Evolutionary conservation across 495 filamentous ascomycete genomes (phyloP).

Genomic region (Corynascus novoguineensis): DNA sequence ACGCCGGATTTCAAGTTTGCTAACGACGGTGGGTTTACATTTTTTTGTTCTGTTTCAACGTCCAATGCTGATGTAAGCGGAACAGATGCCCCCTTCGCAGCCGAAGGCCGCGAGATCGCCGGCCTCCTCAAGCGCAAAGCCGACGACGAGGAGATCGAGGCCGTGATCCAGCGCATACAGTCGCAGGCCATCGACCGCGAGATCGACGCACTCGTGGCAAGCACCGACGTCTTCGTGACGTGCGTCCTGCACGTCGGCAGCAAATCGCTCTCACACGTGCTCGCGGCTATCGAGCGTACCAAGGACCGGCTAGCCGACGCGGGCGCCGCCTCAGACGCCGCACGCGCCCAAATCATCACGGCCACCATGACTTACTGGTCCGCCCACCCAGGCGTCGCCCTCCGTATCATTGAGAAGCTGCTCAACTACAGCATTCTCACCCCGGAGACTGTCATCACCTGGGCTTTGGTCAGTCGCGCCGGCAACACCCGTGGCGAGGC

Average conservation of each 20-base stretch:
- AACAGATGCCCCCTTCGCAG: constrained; percentile 70
- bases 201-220: constrained; percentile 70
- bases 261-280: constrained; percentile 91
- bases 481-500: constrained; percentile 52
- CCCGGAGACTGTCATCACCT: constrained; percentile 76
- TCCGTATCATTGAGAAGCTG: constrained; percentile 92
- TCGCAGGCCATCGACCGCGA: constrained; percentile 60
- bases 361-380: constrained; percentile 91
- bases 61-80: background rate
- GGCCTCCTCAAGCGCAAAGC: constrained; percentile 77
- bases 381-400: constrained; percentile 85
- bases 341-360: constrained; percentile 79
- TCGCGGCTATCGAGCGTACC: constrained; percentile 92
- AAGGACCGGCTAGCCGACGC: constrained; percentile 83
- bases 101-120: constrained; percentile 73
- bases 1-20: constrained; percentile 90
- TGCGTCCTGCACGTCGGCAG: constrained; percentile 86
- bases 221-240: constrained; percentile 89
- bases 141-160: constrained; percentile 71
- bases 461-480: constrained; percentile 63
- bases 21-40: constrained; percentile 61
- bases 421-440: constrained; percentile 94
- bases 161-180: constrained; percentile 70
- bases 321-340: constrained; percentile 62
- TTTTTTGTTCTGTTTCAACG: background rate